Conservation (phyloP, 495 filamentous ascomycete species). For the Xylaria acuta region DNA sequence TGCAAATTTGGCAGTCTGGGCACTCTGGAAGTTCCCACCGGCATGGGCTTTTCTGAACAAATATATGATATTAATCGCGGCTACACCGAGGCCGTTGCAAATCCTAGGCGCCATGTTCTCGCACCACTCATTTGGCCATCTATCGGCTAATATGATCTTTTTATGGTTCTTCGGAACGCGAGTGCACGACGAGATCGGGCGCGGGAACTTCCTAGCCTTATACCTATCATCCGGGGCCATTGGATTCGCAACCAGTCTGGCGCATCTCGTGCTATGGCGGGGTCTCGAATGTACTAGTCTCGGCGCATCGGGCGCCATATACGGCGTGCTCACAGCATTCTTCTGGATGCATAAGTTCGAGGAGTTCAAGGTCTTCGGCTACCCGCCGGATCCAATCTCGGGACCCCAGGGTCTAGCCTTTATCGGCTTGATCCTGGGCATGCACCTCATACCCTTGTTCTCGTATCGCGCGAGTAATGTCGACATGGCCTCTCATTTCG, state of each 20-base stretch:
- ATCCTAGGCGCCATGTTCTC: constrained; percentile 79
- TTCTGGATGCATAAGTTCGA: constrained; percentile 68
- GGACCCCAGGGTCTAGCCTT: constrained; percentile 58
- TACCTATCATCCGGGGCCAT: constrained; percentile 73
- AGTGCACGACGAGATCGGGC: constrained; percentile 85
- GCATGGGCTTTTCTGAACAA: constrained; percentile 77
- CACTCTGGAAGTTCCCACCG: constrained; percentile 71
- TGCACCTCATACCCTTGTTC: constrained; percentile 55
- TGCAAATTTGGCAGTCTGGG: constrained; percentile 66
- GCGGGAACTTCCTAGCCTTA: constrained; percentile 81
- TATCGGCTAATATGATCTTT: constrained; percentile 71
- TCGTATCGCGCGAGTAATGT: constrained; percentile 44
- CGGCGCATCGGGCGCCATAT: constrained; percentile 77
- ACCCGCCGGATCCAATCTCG: constrained; percentile 57
- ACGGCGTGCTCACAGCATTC: constrained; percentile 70
- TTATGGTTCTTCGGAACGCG: constrained; percentile 58
- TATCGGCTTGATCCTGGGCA: constrained; percentile 50
- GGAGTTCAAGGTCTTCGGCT: constrained; percentile 57
- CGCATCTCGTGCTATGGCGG: constrained; percentile 59
- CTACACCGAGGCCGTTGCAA: constrained; percentile 67
- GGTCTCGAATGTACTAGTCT: constrained; percentile 52
- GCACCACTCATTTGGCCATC: constrained; percentile 72
- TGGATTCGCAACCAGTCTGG: constrained; percentile 68
- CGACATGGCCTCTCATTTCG: constrained; percentile 77
- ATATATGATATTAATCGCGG: constrained; percentile 76